Base-by-base conservation (phyloP, 1,284 basidiomycete species). In the Peniophora sp. region DNA sequence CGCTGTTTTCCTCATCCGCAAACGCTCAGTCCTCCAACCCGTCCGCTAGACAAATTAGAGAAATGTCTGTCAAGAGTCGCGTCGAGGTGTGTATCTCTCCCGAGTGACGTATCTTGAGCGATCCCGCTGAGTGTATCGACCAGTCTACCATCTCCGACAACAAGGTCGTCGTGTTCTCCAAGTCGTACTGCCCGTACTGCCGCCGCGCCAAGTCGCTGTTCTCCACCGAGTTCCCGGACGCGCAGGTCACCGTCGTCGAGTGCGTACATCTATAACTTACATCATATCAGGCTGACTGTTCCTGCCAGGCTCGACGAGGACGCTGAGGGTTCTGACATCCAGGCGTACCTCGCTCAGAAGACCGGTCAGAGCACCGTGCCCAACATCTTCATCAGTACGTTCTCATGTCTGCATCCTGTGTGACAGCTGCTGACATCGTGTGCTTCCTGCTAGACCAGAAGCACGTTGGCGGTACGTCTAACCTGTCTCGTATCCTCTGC, bases 81-180 rank as follows among this genome's bases (percentile, higher is more conserved):
- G 71, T 77, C 48, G 69, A 75, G 48, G 75, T 77, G 48, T 43
- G 69, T 50, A 8, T 27, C 36, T 22, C n/a, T 35, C 23, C 12
- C 23, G 23, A 32, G 22, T n/a, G 49, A 45, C 27, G 35, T 12
- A 38, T 54, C 11, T 38, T 47, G 14, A 12, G 19, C 38, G 16
- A 8, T 6, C 38, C 8, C 38, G 34, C 16, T 16, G 27, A 32
- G 12, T 12, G 27, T 12, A 32, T n/a, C 23, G 44, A 49, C 17
- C 55, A 86, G 84, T 60, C 62, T 50, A 67, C 76, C 27, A 81
- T 88, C 57, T 53, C 65, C 8, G 66, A 73, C 19, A 74, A 83
- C 74, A 78, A 75, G 61, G 73, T 89, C 53, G 70, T 73, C 41
- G 77, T 89, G 52, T 89, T 89, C 65, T 86, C 85, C 51, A 89